These are phyloP conservation scores for Kodamaea leandrae DNA, from an alignment of 805 yeast species.

Conservation along the genomic window DNA sequence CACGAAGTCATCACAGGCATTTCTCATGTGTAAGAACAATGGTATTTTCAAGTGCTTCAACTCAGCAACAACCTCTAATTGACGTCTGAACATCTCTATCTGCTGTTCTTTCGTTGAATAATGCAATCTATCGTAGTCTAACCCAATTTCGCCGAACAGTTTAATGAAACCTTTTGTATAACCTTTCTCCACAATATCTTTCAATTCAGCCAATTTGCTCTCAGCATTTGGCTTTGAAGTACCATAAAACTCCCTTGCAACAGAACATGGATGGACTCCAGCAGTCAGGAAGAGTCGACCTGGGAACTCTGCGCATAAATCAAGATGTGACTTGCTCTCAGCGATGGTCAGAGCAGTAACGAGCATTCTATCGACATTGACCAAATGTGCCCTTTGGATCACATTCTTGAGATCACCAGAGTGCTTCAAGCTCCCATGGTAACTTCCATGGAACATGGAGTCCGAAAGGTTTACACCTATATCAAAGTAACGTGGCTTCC, in stretches of 20 bases:
- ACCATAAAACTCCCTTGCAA: constrained; percentile 43
- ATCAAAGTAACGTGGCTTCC: constrained; percentile 45
- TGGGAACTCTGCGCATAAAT: constrained; percentile 45
- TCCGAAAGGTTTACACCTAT: constrained; percentile 80
- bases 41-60: constrained; percentile 56
- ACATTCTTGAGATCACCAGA: constrained; percentile 63
- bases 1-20: constrained; percentile 77
- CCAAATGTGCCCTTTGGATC: constrained; percentile 59
- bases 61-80: constrained; percentile 58
- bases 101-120: constrained; percentile 72
- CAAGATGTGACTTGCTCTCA: constrained; percentile 64
- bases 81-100: constrained; percentile 61
- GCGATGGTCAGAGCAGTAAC: constrained; percentile 78
- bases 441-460: constrained; percentile 78
- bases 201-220: constrained; percentile 48
- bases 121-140: constrained; percentile 88
- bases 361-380: constrained; percentile 66
- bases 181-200: constrained; percentile 49
- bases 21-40: constrained; percentile 86
- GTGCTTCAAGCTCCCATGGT: constrained; percentile 67
- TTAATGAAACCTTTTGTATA: constrained; percentile 51
- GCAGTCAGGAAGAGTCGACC: constrained; percentile 58
- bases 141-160: constrained; percentile 94
- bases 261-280: constrained; percentile 96
- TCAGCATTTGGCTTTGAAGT: constrained; percentile 26